Conservation (phyloP, 2,329 filamentous ascomycete genomes). For the Neodidymelliopsis sp. region DNA sequence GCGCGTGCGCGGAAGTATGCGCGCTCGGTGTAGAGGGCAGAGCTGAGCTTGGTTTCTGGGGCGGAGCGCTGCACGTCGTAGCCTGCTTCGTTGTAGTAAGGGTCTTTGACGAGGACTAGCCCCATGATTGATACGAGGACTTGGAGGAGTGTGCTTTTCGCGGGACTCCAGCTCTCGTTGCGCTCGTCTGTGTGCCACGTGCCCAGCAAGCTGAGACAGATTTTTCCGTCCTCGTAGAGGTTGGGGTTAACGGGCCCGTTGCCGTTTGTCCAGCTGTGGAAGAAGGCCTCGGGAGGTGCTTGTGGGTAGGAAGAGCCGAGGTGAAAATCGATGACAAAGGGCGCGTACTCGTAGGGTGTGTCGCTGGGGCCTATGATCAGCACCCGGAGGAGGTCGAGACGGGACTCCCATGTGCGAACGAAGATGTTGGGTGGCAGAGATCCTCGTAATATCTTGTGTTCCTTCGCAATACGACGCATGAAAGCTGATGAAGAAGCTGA, state of each 20-base stretch:
- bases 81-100: conserved; percentile 71
- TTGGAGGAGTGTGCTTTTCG: conserved; percentile 64
- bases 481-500: conserved; percentile 52
- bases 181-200: conserved; percentile 65
- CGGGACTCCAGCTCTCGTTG: conserved; percentile 62
- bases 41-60: conserved; percentile 55
- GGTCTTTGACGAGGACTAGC: conserved; percentile 64
- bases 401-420: conserved; percentile 66
- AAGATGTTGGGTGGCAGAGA: conserved; percentile 65
- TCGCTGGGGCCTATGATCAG: conserved; percentile 65
- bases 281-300: conserved; percentile 62
- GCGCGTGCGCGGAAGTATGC: conserved; percentile 61
- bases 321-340: conserved; percentile 67
- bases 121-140: conserved; percentile 65
- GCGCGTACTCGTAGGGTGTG: conserved; percentile 67
- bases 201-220: conserved; percentile 65
- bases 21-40: conserved; percentile 61
- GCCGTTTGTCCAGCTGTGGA: conserved; percentile 65
- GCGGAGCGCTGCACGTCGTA: conserved; percentile 61
- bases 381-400: conserved; percentile 65
- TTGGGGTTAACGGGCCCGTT: conserved; percentile 67
- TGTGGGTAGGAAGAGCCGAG: conserved; percentile 59
- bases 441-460: conserved; percentile 64
- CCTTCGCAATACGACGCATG: conserved; percentile 62
- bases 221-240: conserved; percentile 68